Evolutionary conservation across 2,329 filamentous ascomycete genomes (phyloP).

Genomic region (Nemania sp.): DNA sequence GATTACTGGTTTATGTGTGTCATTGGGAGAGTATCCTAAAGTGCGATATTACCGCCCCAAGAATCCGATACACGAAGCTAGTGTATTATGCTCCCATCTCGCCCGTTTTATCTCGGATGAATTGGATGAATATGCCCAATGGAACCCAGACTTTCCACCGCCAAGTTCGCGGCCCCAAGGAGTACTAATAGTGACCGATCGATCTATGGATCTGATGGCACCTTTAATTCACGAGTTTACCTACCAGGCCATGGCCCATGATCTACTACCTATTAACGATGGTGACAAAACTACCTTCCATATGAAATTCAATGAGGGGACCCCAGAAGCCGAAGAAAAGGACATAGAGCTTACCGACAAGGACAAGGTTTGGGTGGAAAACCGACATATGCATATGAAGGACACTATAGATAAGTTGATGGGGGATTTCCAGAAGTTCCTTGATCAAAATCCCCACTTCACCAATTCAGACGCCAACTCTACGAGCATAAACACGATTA

Average conservation of each 20-base stretch:
- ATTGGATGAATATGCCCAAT: constrained; percentile 88
- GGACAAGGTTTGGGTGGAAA: constrained; percentile 95
- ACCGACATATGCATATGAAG: constrained; percentile 96
- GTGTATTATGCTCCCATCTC: constrained; percentile 86
- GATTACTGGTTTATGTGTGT: constrained; percentile 89
- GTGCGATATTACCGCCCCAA: constrained; percentile 89
- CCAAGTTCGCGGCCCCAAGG: constrained; percentile 82
- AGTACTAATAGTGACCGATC: constrained; percentile 86
- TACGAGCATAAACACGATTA: constrained; percentile 88
- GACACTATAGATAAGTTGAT: constrained; percentile 95
- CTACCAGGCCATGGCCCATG: constrained; percentile 98
- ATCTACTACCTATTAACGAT: constrained; percentile 88
- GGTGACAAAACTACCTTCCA: constrained; percentile 89
- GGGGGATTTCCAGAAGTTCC: constrained; percentile 91
- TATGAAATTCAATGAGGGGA: constrained; percentile 81
- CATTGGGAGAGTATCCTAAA: constrained; percentile 92
- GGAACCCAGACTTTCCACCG: constrained; percentile 85
- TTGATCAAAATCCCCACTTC: constrained; percentile 92
- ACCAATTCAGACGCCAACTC: constrained; percentile 77
- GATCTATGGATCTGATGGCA: constrained; percentile 90
- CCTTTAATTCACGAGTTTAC: constrained; percentile 96
- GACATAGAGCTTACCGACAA: constrained; percentile 92
- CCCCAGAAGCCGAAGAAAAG: constrained; percentile 78
- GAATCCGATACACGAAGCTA: constrained; percentile 83
- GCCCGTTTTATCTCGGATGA: constrained; percentile 93